Evolutionary conservation across 768 basidiomycete genomes (phyloP), one percentile per base, ranked within the genome.

Genomic region (Pleurotus tuber-regium): DNA sequence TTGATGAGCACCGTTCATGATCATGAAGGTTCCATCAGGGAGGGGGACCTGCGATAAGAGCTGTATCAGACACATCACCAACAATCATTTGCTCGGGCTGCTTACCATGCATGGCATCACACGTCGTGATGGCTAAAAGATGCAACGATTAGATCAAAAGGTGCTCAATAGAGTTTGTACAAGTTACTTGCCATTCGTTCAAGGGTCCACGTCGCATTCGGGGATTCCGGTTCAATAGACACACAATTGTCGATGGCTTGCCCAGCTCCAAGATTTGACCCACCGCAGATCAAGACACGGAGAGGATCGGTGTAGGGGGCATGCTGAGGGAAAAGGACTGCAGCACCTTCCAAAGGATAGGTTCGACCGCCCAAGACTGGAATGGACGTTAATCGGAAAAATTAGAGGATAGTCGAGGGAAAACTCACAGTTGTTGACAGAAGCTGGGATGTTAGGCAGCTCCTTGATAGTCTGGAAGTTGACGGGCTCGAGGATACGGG

Each of bases 231-330:
- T 21, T 76, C 66, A 21, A 84, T 89, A 1, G 75, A 69, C 10
- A 89, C 77, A 57, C 89, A 92, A 58, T 88, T 89, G 58, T 89
- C 87, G 21, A 85, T 65, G 3, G 71, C 73, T 8, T 64, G 59
- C 10, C 72, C 76, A n/a, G 72, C 75, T 3, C 81, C 82, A 6
- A 69, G 73, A 30, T 81, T 80, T 0, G 87, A 86, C 3, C 90
- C 90, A 62, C 90, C 90, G 57, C 90, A 92, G 25, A 91, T 71
- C 2, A 92, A 62, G 14, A 91, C 58, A 24, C 76, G 71, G n/a
- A 89, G 62, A 8, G 86, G 86, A 50, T 83, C 82, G 0, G 84
- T 87, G 62, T 89, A 92, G 0, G 89, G 89, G 0, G 86, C 78
- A 43, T 76, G 61, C 53, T 86, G 82, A 4, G 89, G 90, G 11